These are phyloP conservation scores for Plasmodium gonderi DNA, from an alignment of 169 alveolate species.

Conservation along the genomic window DNA sequence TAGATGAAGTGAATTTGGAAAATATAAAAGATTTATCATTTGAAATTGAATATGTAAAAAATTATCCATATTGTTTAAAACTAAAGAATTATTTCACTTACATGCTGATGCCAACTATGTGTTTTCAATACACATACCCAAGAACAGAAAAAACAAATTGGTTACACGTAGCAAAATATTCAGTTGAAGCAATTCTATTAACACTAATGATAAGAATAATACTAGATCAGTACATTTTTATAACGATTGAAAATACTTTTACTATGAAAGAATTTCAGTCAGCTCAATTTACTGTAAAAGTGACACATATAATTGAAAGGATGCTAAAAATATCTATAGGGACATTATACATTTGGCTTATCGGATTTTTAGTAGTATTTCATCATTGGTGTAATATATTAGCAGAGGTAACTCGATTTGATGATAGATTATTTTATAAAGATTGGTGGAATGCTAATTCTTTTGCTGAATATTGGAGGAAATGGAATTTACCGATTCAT, in stretches of 20 bases:
- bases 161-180: constrained; percentile 80
- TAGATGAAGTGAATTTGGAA: constrained; percentile 73
- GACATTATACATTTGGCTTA: constrained; percentile 93
- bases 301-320: constrained; percentile 78
- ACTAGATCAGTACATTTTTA: constrained; percentile 90
- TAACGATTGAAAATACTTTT: constrained; percentile 90
- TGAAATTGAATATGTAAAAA: constrained; percentile 12
- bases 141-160: constrained; percentile 85
- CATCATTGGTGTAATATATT: constrained; percentile 94
- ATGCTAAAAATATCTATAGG: constrained; percentile 92
- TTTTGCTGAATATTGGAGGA: constrained; percentile 94
- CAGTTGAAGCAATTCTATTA: constrained; percentile 78
- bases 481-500: constrained; percentile 96
- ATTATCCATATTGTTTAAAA: constrained; percentile 90
- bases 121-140: constrained; percentile 92
- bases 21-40: constrained; percentile 7
- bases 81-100: constrained; percentile 86
- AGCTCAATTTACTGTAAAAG: constrained; percentile 76
- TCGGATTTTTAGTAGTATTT: constrained; percentile 91
- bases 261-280: constrained; percentile 87
- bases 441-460: constrained; percentile 97
- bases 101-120: constrained; percentile 93
- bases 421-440: constrained; percentile 94
- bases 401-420: constrained; percentile 95
- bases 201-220: constrained; percentile 85